Percentiles rank a stretch among this genome's conserved stretches.
phyloP scores from a whole-genome alignment of 2,329 filamentous ascomycete genomes.

The Penicillium sp. region DNA sequence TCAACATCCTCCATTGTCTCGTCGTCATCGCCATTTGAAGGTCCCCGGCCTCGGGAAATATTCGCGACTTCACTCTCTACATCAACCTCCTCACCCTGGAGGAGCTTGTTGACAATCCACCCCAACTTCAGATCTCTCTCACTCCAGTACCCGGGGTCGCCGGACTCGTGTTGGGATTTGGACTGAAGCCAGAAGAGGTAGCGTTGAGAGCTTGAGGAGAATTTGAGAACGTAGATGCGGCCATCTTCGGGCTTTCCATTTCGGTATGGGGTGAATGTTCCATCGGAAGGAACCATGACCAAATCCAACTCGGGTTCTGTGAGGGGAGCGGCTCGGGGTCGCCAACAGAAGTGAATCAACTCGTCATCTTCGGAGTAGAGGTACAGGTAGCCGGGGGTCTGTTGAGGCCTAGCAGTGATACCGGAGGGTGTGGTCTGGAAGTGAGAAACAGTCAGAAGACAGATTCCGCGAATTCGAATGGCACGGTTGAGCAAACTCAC shows the following conservation, averaged over 20 bases:
- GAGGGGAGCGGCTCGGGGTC: constrained; percentile 72
- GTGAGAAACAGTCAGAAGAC: constrained; percentile 2
- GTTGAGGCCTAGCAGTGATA: constrained; percentile 73
- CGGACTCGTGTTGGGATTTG: constrained; percentile 73
- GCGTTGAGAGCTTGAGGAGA: constrained; percentile 86
- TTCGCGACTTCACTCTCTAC: constrained; percentile 73
- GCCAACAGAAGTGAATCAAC: constrained; percentile 96
- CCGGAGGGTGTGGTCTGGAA: constrained; percentile 60
- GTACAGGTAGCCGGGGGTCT: constrained; percentile 84
- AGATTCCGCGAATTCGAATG: background rate
- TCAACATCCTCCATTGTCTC: constrained; percentile 82
- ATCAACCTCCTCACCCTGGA: constrained; percentile 89
- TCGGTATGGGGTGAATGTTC: constrained; percentile 83
- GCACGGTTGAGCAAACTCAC: constrained; percentile 57
- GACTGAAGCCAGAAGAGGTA: constrained; percentile 97
- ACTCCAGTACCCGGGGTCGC: constrained; percentile 80
- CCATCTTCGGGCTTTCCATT: constrained; percentile 73
- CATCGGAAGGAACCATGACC: constrained; percentile 90
- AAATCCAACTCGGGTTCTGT: constrained; percentile 83
- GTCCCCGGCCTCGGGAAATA: constrained; percentile 55
- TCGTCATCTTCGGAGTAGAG: constrained; percentile 96
- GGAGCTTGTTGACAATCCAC: constrained; percentile 79
- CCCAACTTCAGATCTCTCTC: constrained; percentile 85
- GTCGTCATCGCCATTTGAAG: constrained; percentile 64
- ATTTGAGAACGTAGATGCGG: constrained; percentile 91